These are phyloP conservation scores for Verticillium tricorpus DNA, from an alignment of 2,329 filamentous ascomycete genomes.

Conservation along the genomic window DNA sequence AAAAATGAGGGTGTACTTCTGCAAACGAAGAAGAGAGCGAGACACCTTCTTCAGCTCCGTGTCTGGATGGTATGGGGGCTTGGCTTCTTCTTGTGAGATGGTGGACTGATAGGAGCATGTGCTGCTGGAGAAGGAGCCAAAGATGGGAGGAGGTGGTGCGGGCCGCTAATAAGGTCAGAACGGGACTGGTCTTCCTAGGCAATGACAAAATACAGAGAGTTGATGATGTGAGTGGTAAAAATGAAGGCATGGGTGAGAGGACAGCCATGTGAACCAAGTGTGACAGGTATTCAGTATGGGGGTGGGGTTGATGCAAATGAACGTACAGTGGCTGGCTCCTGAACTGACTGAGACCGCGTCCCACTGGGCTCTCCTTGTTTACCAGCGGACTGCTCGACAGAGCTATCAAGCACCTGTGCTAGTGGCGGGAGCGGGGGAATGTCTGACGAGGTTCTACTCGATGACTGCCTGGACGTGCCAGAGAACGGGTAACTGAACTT, in stretches of 20 bases:
- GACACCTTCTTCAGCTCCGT: slow-evolving; percentile 33
- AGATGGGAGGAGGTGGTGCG: background rate
- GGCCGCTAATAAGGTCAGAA: background rate
- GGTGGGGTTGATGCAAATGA: background rate
- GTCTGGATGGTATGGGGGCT: slow-evolving; percentile 32
- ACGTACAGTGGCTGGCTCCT: background rate
- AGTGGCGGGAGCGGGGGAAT: background rate
- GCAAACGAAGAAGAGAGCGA: slow-evolving; percentile 28
- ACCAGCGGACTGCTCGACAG: background rate
- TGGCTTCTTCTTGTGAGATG: slow-evolving; percentile 32
- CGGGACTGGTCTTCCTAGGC: background rate
- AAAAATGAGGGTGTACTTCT: slow-evolving; percentile 33
- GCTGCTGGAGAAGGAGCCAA: slow-evolving; percentile 18
- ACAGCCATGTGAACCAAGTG: too few species aligned
- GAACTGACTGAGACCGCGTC: background rate
- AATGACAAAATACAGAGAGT: background rate
- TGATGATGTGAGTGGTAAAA: too few species aligned
- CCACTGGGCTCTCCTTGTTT: background rate
- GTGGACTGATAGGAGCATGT: slow-evolving; percentile 29
- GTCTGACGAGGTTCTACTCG: background rate
- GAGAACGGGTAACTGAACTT: background rate
- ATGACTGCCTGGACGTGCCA: background rate
- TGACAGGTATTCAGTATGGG: too few species aligned
- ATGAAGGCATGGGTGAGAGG: too few species aligned
- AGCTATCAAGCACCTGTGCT: background rate